Conservation (phyloP, 257 asterid genomes). For the Linderniella brevidens region DNA sequence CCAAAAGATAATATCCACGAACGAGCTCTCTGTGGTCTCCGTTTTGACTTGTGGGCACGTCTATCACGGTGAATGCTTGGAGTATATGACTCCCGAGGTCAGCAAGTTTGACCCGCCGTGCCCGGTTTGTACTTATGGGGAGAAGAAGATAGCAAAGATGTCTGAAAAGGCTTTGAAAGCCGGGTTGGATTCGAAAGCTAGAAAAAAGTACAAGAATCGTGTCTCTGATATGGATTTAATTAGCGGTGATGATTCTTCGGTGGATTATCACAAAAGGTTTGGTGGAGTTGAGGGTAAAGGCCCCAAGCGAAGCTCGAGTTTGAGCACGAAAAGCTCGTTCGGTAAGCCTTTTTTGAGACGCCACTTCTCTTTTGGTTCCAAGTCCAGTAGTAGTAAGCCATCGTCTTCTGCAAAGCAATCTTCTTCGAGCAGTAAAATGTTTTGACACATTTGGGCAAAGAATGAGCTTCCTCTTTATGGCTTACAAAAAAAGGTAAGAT, state of each 20-base stretch:
- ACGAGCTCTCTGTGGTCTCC: slow-evolving; percentile 76
- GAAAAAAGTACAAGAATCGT: slow-evolving; percentile 40
- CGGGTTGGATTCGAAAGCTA: slow-evolving; percentile 54
- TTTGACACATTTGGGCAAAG: no score
- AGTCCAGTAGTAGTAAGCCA: slow-evolving; percentile 14
- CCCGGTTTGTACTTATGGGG: slow-evolving; percentile 89
- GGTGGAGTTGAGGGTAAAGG: slow-evolving; percentile 28
- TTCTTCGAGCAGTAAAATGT: slow-evolving; percentile 29
- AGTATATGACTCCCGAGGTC: slow-evolving; percentile 71
- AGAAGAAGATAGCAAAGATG: slow-evolving; percentile 60
- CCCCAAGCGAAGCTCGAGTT: slow-evolving; percentile 47
- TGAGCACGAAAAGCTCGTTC: slow-evolving; percentile 45
- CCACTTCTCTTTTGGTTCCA: slow-evolving; percentile 68
- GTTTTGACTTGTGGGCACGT: slow-evolving; percentile 82
- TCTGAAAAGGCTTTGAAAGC: slow-evolving; percentile 73
- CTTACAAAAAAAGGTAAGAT: no score
- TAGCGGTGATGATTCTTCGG: slow-evolving; percentile 20
- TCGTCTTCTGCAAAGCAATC: slow-evolving; percentile 35
- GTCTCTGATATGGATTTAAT: slow-evolving; percentile 48
- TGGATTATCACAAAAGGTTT: slow-evolving; percentile 32
- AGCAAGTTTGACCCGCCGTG: slow-evolving; percentile 76
- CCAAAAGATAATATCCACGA: slow-evolving; percentile 42
- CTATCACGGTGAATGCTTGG: slow-evolving; percentile 92
- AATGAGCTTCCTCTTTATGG: no score
- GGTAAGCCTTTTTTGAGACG: slow-evolving; percentile 66